Percentiles rank a stretch among this genome's conserved stretches.
Evolutionary conservation across 2,329 filamentous ascomycete species (phyloP).

Genomic region (Botrytis porri): DNA sequence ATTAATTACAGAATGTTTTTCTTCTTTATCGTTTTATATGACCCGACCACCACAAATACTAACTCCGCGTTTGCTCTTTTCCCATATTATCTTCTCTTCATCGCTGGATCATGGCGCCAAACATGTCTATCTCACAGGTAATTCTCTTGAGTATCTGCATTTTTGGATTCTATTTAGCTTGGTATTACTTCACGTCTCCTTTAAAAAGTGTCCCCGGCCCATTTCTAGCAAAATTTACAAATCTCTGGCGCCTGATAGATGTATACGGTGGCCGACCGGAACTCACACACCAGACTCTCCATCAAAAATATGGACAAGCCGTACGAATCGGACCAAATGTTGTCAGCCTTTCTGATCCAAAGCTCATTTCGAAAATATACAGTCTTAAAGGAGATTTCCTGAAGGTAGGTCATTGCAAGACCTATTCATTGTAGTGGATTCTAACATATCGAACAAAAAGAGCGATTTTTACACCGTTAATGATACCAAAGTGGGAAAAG

Average conservation of each 20-base stretch:
- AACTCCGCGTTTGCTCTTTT: not conserved
- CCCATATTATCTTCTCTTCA: not conserved
- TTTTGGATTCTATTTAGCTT: not conserved
- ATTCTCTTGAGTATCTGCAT: not conserved
- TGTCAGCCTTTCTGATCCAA: conserved; percentile 33
- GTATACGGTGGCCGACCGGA: conserved; percentile 26
- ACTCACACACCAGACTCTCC: conserved; percentile 25
- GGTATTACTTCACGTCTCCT: conserved; percentile 23
- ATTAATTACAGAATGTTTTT: not conserved
- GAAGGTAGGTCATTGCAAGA: no score
- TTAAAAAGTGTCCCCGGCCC: conserved; percentile 32
- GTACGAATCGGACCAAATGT: conserved; percentile 33
- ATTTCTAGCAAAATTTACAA: conserved; percentile 32
- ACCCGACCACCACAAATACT: not conserved
- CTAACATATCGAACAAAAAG: no score
- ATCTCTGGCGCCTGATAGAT: conserved; percentile 33
- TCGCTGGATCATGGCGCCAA: not conserved
- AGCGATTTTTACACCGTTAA: conserved; percentile 30
- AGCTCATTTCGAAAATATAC: conserved; percentile 26
- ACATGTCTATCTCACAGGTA: not conserved
- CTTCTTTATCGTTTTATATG: not conserved
- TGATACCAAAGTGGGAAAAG: conserved; percentile 25
- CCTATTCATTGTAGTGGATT: no score
- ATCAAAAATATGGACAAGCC: conserved; percentile 28
- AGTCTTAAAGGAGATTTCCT: conserved; percentile 23